Evolutionary conservation across 495 filamentous ascomycete species (phyloP).

Genomic region (Jackrogersella multiformis): DNA sequence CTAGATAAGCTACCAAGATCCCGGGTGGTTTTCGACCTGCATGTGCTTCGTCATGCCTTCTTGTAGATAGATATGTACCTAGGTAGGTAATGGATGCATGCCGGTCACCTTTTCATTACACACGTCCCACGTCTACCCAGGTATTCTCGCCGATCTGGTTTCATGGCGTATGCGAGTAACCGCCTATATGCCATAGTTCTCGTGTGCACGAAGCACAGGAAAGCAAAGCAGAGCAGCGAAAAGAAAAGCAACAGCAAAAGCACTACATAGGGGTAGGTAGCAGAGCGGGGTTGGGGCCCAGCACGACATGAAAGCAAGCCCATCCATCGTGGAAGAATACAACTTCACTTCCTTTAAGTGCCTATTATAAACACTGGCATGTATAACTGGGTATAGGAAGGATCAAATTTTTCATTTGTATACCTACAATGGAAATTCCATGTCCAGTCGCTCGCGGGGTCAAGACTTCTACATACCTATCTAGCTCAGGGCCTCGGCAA

Average conservation of each 20-base stretch:
- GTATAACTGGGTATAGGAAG: too few relatives aligned
- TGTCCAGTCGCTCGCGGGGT: not conserved
- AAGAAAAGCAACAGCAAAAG: too few relatives aligned
- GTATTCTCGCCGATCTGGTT: not conserved
- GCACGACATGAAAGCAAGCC: not conserved
- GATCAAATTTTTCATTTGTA: not conserved
- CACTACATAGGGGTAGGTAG: too few relatives aligned
- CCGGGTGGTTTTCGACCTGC: constrained; percentile 26
- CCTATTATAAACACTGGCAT: not conserved
- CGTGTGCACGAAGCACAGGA: not conserved
- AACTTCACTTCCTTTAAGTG: not conserved
- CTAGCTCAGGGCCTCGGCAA: not conserved
- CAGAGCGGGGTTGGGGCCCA: constrained; percentile 6
- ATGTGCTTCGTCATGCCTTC: not conserved
- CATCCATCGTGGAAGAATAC: not conserved
- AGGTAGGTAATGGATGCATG: too few relatives aligned
- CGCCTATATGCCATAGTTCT: not conserved
- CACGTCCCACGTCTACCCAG: too few relatives aligned
- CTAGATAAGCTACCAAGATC: not conserved
- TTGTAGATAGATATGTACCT: too few relatives aligned
- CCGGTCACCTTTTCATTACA: not conserved
- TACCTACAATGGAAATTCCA: not conserved
- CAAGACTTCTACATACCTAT: constrained; percentile 13
- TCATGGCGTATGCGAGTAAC: constrained; percentile 20
- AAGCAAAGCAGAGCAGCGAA: too few relatives aligned